phyloP scores from a whole-genome alignment of 768 basidiomycete genomes.

The Lactifluus subvellereus region DNA sequence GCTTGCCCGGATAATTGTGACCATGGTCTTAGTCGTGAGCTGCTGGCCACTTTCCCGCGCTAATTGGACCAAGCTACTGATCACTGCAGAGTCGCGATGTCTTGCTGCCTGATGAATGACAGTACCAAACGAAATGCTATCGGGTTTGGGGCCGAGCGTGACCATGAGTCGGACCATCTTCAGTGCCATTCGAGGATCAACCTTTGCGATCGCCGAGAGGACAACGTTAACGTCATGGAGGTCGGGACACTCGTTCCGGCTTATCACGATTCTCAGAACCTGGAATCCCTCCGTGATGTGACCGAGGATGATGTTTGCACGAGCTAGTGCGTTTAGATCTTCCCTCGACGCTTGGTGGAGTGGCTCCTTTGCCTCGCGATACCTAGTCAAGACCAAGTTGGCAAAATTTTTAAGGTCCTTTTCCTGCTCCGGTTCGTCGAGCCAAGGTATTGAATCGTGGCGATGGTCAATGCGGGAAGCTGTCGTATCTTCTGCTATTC shows the following conservation, averaged over 20 bases:
- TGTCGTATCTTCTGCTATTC: not conserved
- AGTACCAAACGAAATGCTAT: conserved; percentile 53
- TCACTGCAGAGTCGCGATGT: conserved; percentile 41
- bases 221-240: conserved; percentile 60
- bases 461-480: not conserved
- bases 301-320: conserved; percentile 55
- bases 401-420: conserved; percentile 34
- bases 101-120: conserved; percentile 53
- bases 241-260: conserved; percentile 52
- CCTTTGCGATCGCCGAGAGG: conserved; percentile 47
- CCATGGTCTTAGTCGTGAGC: conserved; percentile 46
- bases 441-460: not conserved
- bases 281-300: conserved; percentile 42
- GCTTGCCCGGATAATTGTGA: conserved; percentile 21
- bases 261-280: conserved; percentile 41
- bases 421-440: conserved; percentile 7
- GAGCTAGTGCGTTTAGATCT: conserved; percentile 54
- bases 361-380: conserved; percentile 40
- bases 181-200: conserved; percentile 43
- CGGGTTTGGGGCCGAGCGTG: conserved; percentile 42
- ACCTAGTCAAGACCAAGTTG: conserved; percentile 41
- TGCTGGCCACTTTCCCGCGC: conserved; percentile 35
- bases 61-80: conserved; percentile 37
- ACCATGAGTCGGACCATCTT: conserved; percentile 48
- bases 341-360: conserved; percentile 43